Percentiles rank a stretch among this genome's conserved stretches.
phyloP scores from a whole-genome alignment of 305 asterid genomes.

The Striga hermonthica region DNA sequence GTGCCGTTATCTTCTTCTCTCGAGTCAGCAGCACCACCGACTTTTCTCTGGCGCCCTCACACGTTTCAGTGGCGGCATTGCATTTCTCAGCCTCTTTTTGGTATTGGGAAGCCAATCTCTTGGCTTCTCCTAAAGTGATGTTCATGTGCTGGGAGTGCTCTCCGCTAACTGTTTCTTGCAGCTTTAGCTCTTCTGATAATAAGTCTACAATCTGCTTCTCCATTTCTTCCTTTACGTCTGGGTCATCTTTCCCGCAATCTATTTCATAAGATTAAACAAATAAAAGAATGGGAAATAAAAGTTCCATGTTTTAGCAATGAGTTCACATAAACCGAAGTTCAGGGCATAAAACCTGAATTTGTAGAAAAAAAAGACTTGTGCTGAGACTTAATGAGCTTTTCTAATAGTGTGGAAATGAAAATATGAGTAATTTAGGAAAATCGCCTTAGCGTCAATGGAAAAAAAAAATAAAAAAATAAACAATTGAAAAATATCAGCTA shows the following conservation, averaged over 20 bases:
- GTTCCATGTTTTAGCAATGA: no score
- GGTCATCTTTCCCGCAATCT: conserved; percentile 94
- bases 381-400: no score
- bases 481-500: no score
- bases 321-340: no score
- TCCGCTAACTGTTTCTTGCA: conserved; percentile 61
- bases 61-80: conserved; percentile 84
- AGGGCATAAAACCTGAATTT: no score
- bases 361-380: no score
- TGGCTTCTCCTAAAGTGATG: conserved; percentile 70
- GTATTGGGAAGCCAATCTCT: conserved; percentile 71
- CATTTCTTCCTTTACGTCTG: conserved; percentile 90
- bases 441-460: no score
- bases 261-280: neutral
- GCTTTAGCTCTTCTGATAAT: conserved; percentile 69
- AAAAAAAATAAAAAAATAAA: no score
- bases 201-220: conserved; percentile 78
- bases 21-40: conserved; percentile 51
- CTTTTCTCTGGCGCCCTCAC: conserved; percentile 80
- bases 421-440: no score
- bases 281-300: no score
- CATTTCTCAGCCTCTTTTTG: conserved; percentile 91
- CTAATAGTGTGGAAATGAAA: no score
- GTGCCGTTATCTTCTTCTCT: conserved; percentile 63
- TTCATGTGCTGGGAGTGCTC: conserved; percentile 77